A percentile compares a stretch with the other conserved stretches of the same genome.
phyloP scores from a whole-genome alignment of 306 rosid genomes.

The Cucurbita pepo region DNA sequence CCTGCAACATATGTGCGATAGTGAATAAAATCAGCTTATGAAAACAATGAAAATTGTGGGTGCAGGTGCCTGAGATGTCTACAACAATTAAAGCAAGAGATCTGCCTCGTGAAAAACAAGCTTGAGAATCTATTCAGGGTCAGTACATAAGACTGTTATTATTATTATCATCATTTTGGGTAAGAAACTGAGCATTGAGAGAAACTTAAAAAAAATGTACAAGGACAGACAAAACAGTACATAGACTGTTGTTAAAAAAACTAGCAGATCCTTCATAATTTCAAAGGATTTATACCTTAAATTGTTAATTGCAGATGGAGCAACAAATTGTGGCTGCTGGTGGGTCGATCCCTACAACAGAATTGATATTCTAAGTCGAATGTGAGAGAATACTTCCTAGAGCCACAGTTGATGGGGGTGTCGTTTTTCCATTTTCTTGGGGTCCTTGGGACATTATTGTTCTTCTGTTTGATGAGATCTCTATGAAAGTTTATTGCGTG shows the following conservation, averaged over 20 bases:
- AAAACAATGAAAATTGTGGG: neutral
- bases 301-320: slow-evolving; percentile 66
- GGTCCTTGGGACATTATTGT: neutral
- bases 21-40: neutral
- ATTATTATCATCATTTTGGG: no score
- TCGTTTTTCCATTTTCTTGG: neutral
- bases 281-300: neutral
- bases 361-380: slow-evolving; percentile 29
- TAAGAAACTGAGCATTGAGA: no score
- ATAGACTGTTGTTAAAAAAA: no score
- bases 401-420: neutral
- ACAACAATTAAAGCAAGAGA: slow-evolving; percentile 83
- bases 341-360: slow-evolving; percentile 60
- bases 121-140: slow-evolving; percentile 77
- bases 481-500: neutral
- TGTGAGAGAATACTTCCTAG: neutral
- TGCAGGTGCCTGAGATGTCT: slow-evolving; percentile 75
- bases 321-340: slow-evolving; percentile 89
- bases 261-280: neutral
- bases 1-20: neutral
- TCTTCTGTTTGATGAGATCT: neutral
- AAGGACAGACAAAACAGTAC: no score
- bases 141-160: slow-evolving; percentile 1
- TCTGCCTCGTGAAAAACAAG: slow-evolving; percentile 69
- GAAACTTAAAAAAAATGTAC: no score